Conservation (phyloP, 2,329 filamentous ascomycete genomes). For the Colletotrichum musicola region DNA sequence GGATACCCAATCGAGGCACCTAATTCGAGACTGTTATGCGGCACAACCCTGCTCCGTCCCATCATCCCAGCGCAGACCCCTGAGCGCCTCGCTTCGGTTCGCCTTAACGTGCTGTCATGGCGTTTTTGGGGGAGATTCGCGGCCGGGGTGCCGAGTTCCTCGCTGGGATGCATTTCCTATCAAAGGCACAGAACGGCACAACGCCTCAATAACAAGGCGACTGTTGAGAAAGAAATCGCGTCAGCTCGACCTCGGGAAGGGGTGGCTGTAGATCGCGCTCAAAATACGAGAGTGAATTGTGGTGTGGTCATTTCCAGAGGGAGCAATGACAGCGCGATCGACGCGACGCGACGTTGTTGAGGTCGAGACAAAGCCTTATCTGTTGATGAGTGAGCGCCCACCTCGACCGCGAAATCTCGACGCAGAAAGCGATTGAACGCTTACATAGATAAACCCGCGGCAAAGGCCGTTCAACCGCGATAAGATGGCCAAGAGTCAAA, state of each 20-base stretch:
- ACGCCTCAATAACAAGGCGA: neutral
- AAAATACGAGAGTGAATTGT: conserved; percentile 2
- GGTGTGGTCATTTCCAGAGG: conserved; percentile 4
- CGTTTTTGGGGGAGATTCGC: conserved; percentile 16
- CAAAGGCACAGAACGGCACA: neutral
- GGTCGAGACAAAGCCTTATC: neutral
- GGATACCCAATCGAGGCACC: conserved; percentile 23
- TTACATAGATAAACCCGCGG: too few species aligned
- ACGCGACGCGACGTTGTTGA: neutral
- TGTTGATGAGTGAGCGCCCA: neutral
- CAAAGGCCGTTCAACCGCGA: neutral
- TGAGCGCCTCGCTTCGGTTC: conserved; percentile 4
- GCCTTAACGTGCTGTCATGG: conserved; percentile 30
- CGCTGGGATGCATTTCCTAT: conserved; percentile 17
- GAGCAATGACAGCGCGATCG: conserved; percentile 4
- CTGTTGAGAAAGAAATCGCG: conserved; percentile 6
- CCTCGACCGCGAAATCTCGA: neutral
- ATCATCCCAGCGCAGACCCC: neutral
- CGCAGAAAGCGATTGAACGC: too few species aligned
- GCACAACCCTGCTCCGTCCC: conserved; percentile 30
- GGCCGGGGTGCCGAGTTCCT: conserved; percentile 21
- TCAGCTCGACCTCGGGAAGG: conserved; percentile 2
- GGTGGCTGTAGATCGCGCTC: conserved; percentile 27
- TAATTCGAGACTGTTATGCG: conserved; percentile 28
- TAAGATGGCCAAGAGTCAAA: neutral